phyloP scores from a whole-genome alignment of 208 protist genomes.

The Acanthamoeba lenticulata region DNA sequence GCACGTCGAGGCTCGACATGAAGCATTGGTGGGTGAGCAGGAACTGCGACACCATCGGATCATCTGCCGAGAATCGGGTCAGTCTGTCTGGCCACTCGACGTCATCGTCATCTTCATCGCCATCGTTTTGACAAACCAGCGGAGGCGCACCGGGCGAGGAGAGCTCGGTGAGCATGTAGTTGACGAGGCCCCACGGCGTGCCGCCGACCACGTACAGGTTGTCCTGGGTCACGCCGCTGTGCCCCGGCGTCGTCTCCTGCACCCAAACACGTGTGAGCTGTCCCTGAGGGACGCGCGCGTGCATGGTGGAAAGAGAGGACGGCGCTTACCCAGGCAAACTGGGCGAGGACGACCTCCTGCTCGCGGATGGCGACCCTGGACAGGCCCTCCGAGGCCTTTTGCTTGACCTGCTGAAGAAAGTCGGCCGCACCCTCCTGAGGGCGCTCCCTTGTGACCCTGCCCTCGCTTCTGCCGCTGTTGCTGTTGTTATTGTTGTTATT shows the following conservation, averaged over 20 bases:
- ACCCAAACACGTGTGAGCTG: neutral
- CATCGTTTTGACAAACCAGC: too few species aligned
- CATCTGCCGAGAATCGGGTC: neutral
- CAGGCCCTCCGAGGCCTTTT: neutral
- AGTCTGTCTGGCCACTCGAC: too few species aligned
- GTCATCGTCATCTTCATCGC: too few species aligned
- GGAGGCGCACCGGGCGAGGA: neutral
- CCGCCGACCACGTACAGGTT: neutral
- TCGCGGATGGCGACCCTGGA: neutral
- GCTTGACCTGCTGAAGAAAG: neutral
- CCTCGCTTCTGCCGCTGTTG: neutral
- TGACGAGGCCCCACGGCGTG: conserved; percentile 2
- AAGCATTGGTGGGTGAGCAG: neutral
- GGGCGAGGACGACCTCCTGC: neutral
- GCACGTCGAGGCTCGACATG: neutral
- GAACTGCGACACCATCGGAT: conserved; percentile 20
- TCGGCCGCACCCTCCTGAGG: too few species aligned
- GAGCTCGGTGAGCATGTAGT: conserved; percentile 49
- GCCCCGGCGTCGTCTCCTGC: neutral
- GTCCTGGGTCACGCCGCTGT: neutral
- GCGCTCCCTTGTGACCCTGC: neutral
- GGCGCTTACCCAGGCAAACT: neutral
- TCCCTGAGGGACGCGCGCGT: neutral
- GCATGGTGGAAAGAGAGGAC: neutral
- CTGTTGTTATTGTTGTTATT: neutral